Conservation (phyloP, 495 filamentous ascomycete genomes). For the Pyrenula massariospora region DNA sequence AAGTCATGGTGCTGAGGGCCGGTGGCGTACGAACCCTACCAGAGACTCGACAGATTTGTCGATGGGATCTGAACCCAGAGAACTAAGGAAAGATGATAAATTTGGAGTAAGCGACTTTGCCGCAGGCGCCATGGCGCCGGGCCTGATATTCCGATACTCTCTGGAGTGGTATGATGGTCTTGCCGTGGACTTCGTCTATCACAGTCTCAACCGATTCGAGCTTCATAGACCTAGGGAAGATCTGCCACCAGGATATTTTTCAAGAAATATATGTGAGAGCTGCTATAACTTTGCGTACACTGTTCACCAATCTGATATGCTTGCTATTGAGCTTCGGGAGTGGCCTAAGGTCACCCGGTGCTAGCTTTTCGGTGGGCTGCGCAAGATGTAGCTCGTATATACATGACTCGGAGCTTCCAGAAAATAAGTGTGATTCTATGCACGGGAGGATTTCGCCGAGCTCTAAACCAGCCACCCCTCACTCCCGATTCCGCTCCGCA, state of each 20-base stretch:
- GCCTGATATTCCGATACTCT: not conserved
- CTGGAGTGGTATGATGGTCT: not conserved
- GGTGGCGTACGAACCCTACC: constrained; percentile 49
- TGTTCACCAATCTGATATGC: too few species aligned
- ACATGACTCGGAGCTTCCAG: not conserved
- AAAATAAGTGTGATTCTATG: not conserved
- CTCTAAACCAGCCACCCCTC: not conserved
- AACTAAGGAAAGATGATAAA: constrained; percentile 63
- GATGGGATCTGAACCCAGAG: constrained; percentile 56
- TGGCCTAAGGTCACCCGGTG: too few species aligned
- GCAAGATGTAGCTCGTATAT: too few species aligned
- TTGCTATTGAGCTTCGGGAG: too few species aligned
- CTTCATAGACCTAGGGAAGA: too few species aligned
- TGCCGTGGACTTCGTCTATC: too few species aligned
- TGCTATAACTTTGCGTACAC: constrained; percentile 21
- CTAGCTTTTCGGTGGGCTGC: too few species aligned
- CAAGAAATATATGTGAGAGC: not conserved
- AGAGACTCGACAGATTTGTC: constrained; percentile 73
- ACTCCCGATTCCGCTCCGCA: not conserved
- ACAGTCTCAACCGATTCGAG: too few species aligned
- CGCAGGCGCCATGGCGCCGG: constrained; percentile 33
- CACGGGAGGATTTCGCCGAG: not conserved
- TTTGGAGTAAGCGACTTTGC: constrained; percentile 47
- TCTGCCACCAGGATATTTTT: not conserved
- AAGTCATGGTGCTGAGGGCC: constrained; percentile 1